These are phyloP conservation scores for Ceratocystis alfenasii DNA, from an alignment of 2,329 filamentous ascomycete genomes.

Conservation along the genomic window DNA sequence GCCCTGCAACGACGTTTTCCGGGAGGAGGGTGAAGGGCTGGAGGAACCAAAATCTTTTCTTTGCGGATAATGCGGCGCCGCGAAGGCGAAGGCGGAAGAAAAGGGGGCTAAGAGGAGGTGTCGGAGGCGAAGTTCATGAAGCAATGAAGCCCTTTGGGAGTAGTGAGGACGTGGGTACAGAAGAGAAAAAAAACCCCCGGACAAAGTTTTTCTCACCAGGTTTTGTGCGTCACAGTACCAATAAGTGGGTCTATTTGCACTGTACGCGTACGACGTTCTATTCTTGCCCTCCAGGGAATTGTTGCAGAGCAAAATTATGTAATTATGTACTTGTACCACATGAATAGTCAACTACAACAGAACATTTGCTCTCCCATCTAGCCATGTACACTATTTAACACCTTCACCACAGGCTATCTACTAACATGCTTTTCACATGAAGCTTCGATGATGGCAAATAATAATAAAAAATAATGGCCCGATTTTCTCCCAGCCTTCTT, in stretches of 20 bases:
- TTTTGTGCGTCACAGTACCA: background rate
- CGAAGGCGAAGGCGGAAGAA: background rate
- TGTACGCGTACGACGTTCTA: background rate
- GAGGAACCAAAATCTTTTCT: background rate
- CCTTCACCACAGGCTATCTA: too few relatives aligned
- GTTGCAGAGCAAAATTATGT: background rate
- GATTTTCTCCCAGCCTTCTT: background rate
- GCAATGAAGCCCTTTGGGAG: background rate
- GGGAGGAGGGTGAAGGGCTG: background rate
- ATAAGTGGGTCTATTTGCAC: background rate
- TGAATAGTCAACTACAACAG: background rate
- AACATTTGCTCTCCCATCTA: background rate
- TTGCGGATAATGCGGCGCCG: background rate
- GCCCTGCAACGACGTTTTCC: slow-evolving; percentile 3
- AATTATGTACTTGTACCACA: background rate
- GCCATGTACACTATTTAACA: too few relatives aligned
- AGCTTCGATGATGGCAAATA: too few relatives aligned
- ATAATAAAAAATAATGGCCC: too few relatives aligned
- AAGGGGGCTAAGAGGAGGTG: background rate
- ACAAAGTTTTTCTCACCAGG: background rate
- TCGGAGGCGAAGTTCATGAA: background rate
- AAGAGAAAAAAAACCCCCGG: background rate
- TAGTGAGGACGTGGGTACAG: background rate
- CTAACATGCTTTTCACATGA: too few relatives aligned
- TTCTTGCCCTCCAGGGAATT: background rate